Evolutionary conservation across 1,284 basidiomycete species (phyloP), one percentile per base, ranked within the genome.

Genomic region (Apiotrichum gamsii): DNA sequence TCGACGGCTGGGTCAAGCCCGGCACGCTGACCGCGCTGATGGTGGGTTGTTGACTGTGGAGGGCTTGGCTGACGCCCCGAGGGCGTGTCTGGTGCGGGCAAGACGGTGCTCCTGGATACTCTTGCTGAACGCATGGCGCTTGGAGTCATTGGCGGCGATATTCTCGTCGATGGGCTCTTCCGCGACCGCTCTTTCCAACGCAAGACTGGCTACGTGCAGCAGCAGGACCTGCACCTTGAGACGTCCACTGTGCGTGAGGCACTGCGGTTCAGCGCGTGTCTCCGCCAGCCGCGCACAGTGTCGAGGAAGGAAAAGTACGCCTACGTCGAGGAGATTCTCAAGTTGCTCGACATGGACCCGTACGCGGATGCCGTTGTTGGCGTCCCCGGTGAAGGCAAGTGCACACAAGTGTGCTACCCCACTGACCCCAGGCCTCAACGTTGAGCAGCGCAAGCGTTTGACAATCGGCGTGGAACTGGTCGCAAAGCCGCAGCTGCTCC

Each of bases 81-180:
- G 77, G 79, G 80, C 74, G 64, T 85, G 49, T 85, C 84, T 15
- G 90, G 90, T 32, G 77, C 78, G 9, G 77, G 78, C 20, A 85
- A 86, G 78, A 89, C 85, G 1, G 88, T 84, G 0, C 72, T 90
- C 1, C 74, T 93, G 39, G 89, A 94, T 64, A 87, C 87, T 1
- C 74, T 94, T 6, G 88, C 90, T 0, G 78, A 85, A 51, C 82
- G 89, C 10, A 80, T 80, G n/a, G 78, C 77, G n/a, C 80, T 78
- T 43, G 90, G 89, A 16, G 78, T 89, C n/a, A 78, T 93, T 34
- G 77, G 75, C 2, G 90, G 90, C 1, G 81, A 87, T 38, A 78
- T 82, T 41, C 78, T 88, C 41, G 83, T 93, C 56, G 83, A 88
- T 52, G 90, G 88, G 0, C 77, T 81, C 36, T 70, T 76, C 4